Evolutionary conservation across 306 rosid species (phyloP).

Genomic region (Gastrolobium villosum): DNA sequence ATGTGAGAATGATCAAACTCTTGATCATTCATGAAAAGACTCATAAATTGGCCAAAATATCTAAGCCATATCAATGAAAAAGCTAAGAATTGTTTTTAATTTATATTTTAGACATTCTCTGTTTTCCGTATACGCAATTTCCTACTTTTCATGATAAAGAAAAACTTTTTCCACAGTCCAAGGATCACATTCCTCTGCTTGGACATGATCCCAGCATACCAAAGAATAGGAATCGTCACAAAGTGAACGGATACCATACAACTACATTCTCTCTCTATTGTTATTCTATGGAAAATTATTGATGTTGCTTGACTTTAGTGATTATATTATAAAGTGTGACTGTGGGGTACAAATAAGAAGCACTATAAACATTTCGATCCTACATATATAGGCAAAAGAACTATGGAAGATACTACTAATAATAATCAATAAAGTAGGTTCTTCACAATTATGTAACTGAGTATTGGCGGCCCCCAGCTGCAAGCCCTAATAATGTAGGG

Average conservation of each 20-base stretch:
- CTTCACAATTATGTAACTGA: slow-evolving; percentile 26
- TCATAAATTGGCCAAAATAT: not conserved
- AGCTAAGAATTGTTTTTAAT: not conserved
- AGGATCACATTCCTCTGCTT: slow-evolving; percentile 65
- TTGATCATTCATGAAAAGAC: not conserved
- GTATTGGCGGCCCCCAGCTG: slow-evolving; percentile 41
- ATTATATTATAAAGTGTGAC: slow-evolving; percentile 53
- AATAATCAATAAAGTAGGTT: slow-evolving; percentile 28
- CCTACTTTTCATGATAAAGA: slow-evolving; percentile 68
- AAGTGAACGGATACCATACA: slow-evolving; percentile 39
- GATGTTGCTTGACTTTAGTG: slow-evolving; percentile 52
- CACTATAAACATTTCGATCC: slow-evolving; percentile 51
- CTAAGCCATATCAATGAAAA: slow-evolving; percentile 6
- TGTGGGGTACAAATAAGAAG: slow-evolving; percentile 54
- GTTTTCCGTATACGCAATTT: slow-evolving; percentile 55
- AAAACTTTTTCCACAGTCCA: slow-evolving; percentile 80
- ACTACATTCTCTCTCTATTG: slow-evolving; percentile 29
- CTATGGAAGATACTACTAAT: slow-evolving; percentile 37
- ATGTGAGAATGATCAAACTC: not conserved
- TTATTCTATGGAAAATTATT: slow-evolving; percentile 40
- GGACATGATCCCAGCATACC: slow-evolving; percentile 58
- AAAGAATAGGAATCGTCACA: slow-evolving; percentile 65
- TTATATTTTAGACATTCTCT: not conserved
- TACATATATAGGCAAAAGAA: slow-evolving; percentile 52
- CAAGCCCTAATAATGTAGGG: slow-evolving; percentile 44